Base-by-base conservation (phyloP, 768 basidiomycete species). In the Agrocybe pediades region DNA sequence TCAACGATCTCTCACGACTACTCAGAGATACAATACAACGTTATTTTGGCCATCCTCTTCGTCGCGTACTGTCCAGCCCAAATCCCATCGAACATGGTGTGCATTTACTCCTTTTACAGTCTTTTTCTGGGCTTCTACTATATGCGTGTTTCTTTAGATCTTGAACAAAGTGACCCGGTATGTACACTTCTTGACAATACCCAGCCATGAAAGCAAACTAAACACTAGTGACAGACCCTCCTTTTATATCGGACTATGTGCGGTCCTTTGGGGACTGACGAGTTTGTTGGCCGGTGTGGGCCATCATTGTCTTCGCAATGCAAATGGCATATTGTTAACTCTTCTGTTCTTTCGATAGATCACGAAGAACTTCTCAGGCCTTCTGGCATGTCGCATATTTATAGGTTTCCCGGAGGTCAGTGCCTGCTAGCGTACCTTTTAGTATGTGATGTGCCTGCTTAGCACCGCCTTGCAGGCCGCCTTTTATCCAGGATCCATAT, bases 1-100 rank as follows among this genome's bases (percentile, higher is more conserved):
- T 24, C 20, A 16, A 16, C 25, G 19, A 8, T 23, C 39, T 16
- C 47, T 48, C 33, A 48, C 41, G 9, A 51, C 1, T 16, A 26
- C 15, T 19, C 29, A 69, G 68, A 67, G 36, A 57, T 69, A 17
- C 66, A 67, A 45, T 67, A 67, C 41, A 57, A 62, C 6, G 59
- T 54, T 9, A 57, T 64, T 11, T 49, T 62, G 25, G 62, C 62
- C 1, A 60, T 64, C 56, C 52, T 64, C 13, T 62, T 54, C 53
- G 86, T 72, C 2, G 81, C 82, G 1, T 85, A 87, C 54, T 79
- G 79, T 30, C 84, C 85, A 2, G 79, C 82, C 16, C 85, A 86
- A 59, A 78, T 87, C 45, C 86, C 85, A 0, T 85, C 81, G 0
- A 87, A 85, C 62, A 85, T 87, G 81, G 84, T 80, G 54, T 40